Conservation (phyloP, 257 asterid genomes). For the Thymus quinquecostatus region DNA sequence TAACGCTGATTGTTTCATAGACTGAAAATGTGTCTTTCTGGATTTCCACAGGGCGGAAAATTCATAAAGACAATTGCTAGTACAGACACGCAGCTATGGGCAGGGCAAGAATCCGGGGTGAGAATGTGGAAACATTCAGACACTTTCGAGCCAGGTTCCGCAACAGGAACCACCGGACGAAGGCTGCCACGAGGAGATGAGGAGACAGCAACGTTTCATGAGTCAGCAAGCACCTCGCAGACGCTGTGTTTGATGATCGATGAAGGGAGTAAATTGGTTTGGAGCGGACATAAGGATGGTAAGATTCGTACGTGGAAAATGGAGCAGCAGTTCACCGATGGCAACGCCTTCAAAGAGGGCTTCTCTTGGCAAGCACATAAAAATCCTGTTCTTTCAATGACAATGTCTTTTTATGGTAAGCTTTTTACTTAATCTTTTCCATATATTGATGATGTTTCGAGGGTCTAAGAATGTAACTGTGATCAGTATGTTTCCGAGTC, state of each 20-base stretch:
- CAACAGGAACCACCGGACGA: slow-evolving; percentile 40
- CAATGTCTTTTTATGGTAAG: slow-evolving; percentile 72
- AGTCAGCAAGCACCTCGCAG: slow-evolving; percentile 60
- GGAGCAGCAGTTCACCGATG: slow-evolving; percentile 61
- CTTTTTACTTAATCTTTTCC: background rate
- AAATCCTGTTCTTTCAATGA: slow-evolving; percentile 71
- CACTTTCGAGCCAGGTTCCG: slow-evolving; percentile 62
- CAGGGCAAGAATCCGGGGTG: slow-evolving; percentile 81
- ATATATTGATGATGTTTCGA: no score
- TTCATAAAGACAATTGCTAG: slow-evolving; percentile 70
- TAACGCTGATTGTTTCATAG: no score
- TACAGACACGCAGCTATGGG: slow-evolving; percentile 83
- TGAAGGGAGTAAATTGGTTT: slow-evolving; percentile 68
- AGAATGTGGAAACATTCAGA: slow-evolving; percentile 83
- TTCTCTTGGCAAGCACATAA: slow-evolving; percentile 95
- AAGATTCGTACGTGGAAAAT: slow-evolving; percentile 80
- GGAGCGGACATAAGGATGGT: slow-evolving; percentile 97
- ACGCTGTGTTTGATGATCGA: slow-evolving; percentile 69
- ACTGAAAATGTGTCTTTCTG: no score
- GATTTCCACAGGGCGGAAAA: slow-evolving; percentile 54
- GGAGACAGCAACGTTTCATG: slow-evolving; percentile 79
- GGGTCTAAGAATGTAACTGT: background rate
- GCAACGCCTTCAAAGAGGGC: slow-evolving; percentile 68
- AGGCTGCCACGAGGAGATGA: slow-evolving; percentile 79
- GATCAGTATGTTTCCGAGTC: background rate